Evolutionary conservation across 208 protist species (phyloP).

Genomic region (Leptomonas seymouri): DNA sequence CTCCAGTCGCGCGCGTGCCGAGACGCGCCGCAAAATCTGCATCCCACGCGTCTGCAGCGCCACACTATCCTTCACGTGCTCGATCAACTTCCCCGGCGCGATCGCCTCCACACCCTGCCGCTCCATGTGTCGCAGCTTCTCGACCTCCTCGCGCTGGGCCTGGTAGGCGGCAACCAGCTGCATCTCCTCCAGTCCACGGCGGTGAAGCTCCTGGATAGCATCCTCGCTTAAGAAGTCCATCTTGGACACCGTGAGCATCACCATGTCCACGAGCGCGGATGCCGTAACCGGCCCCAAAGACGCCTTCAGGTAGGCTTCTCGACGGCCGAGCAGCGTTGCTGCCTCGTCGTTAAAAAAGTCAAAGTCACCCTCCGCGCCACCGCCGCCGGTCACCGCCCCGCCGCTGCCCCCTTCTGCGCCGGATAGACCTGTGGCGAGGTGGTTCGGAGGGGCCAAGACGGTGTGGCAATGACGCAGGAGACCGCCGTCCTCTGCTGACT

Average conservation of each 20-base stretch:
- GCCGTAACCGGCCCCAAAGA: slow-evolving; percentile 59
- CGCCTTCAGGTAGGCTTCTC: slow-evolving; percentile 45
- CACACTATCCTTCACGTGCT: slow-evolving; percentile 63
- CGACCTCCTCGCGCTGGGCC: slow-evolving; percentile 73
- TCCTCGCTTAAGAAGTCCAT: slow-evolving; percentile 54
- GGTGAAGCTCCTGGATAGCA: slow-evolving; percentile 50
- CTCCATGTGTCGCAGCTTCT: slow-evolving; percentile 63
- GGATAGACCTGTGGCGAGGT: slow-evolving; percentile 9
- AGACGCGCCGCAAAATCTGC: slow-evolving; percentile 49
- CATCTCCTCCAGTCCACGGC: slow-evolving; percentile 57
- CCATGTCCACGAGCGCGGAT: slow-evolving; percentile 69
- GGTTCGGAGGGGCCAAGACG: slow-evolving; percentile 26
- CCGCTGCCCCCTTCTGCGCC: slow-evolving; percentile 8
- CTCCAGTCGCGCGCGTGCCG: slow-evolving; percentile 48
- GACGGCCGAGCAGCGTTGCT: slow-evolving; percentile 19
- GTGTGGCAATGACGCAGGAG: slow-evolving; percentile 16
- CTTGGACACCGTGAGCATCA: slow-evolving; percentile 56
- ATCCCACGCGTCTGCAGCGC: slow-evolving; percentile 49
- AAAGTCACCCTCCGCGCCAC: slow-evolving; percentile 10
- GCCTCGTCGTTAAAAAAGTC: slow-evolving; percentile 37
- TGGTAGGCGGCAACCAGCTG: slow-evolving; percentile 62
- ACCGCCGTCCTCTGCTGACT: background rate
- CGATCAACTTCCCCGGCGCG: slow-evolving; percentile 55
- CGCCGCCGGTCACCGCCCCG: background rate
- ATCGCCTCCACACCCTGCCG: slow-evolving; percentile 79